Evolutionary conservation across 225 moss, liverwort and hornwort genomes (phyloP), one percentile per base, ranked within the genome.

Genomic region (Neckera pumila): DNA sequence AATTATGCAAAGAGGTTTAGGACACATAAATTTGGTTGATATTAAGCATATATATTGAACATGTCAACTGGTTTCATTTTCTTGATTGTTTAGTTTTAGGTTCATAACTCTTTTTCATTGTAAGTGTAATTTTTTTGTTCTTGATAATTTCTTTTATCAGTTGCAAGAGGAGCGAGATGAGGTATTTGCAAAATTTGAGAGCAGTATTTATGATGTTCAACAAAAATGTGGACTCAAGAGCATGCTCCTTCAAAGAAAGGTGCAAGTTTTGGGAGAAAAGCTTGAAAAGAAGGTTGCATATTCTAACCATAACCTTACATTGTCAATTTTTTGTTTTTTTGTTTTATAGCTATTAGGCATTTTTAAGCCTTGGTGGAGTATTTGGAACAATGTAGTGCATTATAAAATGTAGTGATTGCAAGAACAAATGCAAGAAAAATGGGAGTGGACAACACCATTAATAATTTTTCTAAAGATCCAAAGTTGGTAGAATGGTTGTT

Each of bases 191-290:
- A 96, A 97, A 65, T 99, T 99, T 90, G 97, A 99, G 27, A 93
- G 92, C 14, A 94, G 90, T 45, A 92, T 99, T 2, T 97, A 95
- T 73, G 93, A 99, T 43, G 90, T 97, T 30, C 99, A 99, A 90
- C 99, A 99, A 92, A 99, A 97, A 43, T 96, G 95, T 86, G 96
- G 94, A 19, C 93, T 97, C 18, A 95, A 95, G 49, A 96, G 87
- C 21, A 93, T 99, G 91, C 92, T 99, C 40, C 64, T 99, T 42
- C 94, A 97, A 88, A 92, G 91, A 60, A 97, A 99, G 71, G 94
- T 99, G 69, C 93, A 96, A 90, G 87, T 99, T 40, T 80, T 99
- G 38, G 92, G 85, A 84, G 90, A 95, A 26, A 93, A 89, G 74
- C 85, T 99, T 53, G 96, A 99, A 69, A 96, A 90, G 82, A 96